These are phyloP conservation scores for Fusarium pseudonygamai DNA, from an alignment of 2,329 filamentous ascomycete species.

Conservation along the genomic window DNA sequence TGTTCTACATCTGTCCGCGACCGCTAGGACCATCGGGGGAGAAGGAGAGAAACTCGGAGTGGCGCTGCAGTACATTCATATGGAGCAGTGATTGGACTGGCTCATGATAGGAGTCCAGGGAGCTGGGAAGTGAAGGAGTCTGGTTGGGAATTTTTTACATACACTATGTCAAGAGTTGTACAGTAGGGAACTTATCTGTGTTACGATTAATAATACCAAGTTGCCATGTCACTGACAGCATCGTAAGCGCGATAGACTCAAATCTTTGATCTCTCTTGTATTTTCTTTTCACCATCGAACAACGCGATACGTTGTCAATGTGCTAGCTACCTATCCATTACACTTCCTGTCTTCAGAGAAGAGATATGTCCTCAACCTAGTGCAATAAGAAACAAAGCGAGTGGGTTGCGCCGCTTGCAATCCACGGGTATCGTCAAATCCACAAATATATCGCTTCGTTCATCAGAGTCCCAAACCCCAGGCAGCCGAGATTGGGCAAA, in stretches of 20 bases:
- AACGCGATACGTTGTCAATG: neutral
- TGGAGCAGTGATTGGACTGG: conserved; percentile 69
- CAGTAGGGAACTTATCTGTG: neutral
- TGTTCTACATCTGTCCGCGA: conserved; percentile 71
- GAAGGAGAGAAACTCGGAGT: conserved; percentile 85
- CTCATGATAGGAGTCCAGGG: conserved; percentile 1
- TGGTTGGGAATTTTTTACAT: neutral
- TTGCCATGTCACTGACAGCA: neutral
- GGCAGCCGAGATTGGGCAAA: no score
- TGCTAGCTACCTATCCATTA: neutral
- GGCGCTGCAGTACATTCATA: conserved; percentile 88
- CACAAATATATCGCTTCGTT: no score
- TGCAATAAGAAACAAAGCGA: neutral
- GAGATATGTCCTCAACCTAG: neutral
- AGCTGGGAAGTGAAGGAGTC: neutral
- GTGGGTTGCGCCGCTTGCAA: neutral
- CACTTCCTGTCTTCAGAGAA: neutral
- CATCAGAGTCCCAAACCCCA: no score
- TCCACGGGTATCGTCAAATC: no score
- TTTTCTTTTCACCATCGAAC: neutral
- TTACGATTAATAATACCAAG: neutral
- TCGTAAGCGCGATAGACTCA: neutral
- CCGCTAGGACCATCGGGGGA: conserved; percentile 86
- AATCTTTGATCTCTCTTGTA: neutral
- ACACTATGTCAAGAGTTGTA: neutral